Evolutionary conservation across 805 yeast genomes (phyloP).

Genomic region (Lipomyces kockii): DNA sequence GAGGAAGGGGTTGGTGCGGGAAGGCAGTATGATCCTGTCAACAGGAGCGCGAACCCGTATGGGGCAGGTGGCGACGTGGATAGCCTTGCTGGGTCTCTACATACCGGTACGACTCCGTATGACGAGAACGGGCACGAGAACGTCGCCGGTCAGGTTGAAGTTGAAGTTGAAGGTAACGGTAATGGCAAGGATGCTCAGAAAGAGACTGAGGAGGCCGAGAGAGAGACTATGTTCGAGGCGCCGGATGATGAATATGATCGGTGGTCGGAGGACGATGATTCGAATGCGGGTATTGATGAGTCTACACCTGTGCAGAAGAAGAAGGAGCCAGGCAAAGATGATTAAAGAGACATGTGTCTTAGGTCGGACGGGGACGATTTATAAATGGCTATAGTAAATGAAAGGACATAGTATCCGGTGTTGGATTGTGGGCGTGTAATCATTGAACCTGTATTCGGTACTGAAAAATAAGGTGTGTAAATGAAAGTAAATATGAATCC

Average conservation of each 20-base stretch:
- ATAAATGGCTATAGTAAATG: not conserved
- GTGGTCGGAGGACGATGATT: constrained; percentile 37
- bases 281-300: constrained; percentile 2
- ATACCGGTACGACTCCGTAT: constrained; percentile 12
- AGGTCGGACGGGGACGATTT: not conserved
- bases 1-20: constrained; percentile 14
- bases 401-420: not conserved
- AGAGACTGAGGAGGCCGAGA: not conserved
- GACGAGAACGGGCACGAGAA: constrained; percentile 17
- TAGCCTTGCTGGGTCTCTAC: constrained; percentile 29
- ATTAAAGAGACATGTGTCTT: not conserved
- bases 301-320: not conserved
- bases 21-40: constrained; percentile 17
- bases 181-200: not conserved
- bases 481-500: not conserved
- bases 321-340: constrained; percentile 24
- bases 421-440: not conserved
- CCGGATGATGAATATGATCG: constrained; percentile 37
- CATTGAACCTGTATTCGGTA: not conserved
- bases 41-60: constrained; percentile 7
- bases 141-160: not conserved
- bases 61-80: constrained; percentile 16
- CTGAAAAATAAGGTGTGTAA: not conserved
- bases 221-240: constrained; percentile 35
- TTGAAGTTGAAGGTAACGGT: not conserved